Percentiles rank a stretch among this genome's conserved stretches.
Conservation (phyloP, 352 stramenopile species). For the Phytophthora nicotianae region DNA sequence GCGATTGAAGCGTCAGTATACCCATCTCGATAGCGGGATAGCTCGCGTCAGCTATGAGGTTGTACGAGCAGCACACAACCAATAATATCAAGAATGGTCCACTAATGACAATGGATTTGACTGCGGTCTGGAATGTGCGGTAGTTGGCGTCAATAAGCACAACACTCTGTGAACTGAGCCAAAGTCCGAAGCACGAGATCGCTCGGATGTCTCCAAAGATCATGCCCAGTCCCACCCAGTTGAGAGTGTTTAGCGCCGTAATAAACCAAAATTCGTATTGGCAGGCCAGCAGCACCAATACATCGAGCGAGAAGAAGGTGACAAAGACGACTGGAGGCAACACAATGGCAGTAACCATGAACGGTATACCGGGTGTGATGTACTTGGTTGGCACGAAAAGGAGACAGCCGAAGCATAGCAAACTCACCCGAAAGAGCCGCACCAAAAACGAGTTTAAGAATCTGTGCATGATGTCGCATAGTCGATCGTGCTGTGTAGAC, state of each 20-base stretch:
- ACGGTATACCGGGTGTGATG: background rate
- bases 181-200: conserved; percentile 19
- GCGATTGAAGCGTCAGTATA: conserved; percentile 11
- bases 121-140: conserved; percentile 14
- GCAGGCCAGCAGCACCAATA: conserved; percentile 14
- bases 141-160: conserved; percentile 31
- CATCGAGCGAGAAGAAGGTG: conserved; percentile 27
- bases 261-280: conserved; percentile 34
- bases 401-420: conserved; percentile 17
- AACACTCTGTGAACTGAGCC: conserved; percentile 28
- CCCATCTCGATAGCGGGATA: background rate
- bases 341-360: conserved; percentile 19
- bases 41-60: too few relatives aligned
- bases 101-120: conserved; percentile 25
- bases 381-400: conserved; percentile 15
- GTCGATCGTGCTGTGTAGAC: background rate
- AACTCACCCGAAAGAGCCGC: conserved; percentile 17
- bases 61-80: conserved; percentile 13
- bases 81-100: conserved; percentile 19
- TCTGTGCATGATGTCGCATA: conserved; percentile 11
- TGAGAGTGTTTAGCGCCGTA: conserved; percentile 17
- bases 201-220: conserved; percentile 25
- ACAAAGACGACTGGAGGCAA: conserved; percentile 19
- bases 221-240: conserved; percentile 13
- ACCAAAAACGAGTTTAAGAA: conserved; percentile 21